These are phyloP conservation scores for Moelleriella libera DNA, from an alignment of 2,329 filamentous ascomycete genomes.

Conservation along the genomic window DNA sequence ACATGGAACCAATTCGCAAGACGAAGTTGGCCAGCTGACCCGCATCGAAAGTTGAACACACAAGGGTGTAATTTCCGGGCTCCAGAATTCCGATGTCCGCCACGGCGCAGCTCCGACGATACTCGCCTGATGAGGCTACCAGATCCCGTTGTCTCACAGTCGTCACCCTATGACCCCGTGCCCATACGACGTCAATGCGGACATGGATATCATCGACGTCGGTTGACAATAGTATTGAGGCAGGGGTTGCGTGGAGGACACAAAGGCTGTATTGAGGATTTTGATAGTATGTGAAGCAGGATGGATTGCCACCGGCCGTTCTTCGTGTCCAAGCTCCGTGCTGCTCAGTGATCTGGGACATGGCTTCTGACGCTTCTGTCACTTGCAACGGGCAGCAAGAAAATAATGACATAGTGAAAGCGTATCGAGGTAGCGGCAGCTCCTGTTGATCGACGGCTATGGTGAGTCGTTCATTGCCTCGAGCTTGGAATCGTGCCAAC, in stretches of 20 bases:
- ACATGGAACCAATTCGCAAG: constrained; percentile 56
- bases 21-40: constrained; percentile 63
- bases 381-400: constrained; percentile 51
- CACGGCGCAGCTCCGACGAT: constrained; percentile 65
- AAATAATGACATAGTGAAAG: constrained; percentile 80
- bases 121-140: constrained; percentile 73
- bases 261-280: constrained; percentile 77
- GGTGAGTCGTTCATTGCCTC: constrained; percentile 30
- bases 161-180: constrained; percentile 55
- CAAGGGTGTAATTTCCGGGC: constrained; percentile 68
- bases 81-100: constrained; percentile 48
- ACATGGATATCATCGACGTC: constrained; percentile 54
- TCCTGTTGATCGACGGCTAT: constrained; percentile 68
- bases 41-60: constrained; percentile 81
- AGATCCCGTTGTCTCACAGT: constrained; percentile 63
- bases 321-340: constrained; percentile 60
- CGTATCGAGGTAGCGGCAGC: constrained; percentile 57
- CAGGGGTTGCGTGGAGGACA: constrained; percentile 38
- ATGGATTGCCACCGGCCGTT: constrained; percentile 74
- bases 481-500: constrained; percentile 50
- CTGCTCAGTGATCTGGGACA: constrained; percentile 43
- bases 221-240: constrained; percentile 64
- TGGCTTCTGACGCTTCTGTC: constrained; percentile 43
- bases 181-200: constrained; percentile 76
- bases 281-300: constrained; percentile 58